Evolutionary conservation across 805 yeast species (phyloP), one percentile per base, ranked within the genome.

Genomic region (Blastobotrys terrestris): DNA sequence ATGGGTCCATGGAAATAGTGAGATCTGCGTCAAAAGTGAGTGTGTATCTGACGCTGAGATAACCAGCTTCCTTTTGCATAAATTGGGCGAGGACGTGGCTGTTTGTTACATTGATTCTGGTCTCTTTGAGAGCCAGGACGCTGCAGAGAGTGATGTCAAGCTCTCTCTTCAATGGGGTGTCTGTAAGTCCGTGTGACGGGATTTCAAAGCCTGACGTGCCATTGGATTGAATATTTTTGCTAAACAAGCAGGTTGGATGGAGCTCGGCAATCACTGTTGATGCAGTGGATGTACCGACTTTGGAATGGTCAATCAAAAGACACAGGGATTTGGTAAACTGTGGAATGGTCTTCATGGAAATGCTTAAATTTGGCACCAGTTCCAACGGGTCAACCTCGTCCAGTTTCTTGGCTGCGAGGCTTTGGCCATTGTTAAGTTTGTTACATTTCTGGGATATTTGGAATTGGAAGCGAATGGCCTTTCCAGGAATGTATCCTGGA

Each of bases 151-250:
- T 22, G 3, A 45, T 7, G 19, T 45, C 40, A 26, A 45, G 18
- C 14, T 26, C 31, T 45, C 48, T 21, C 16, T 45, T 45, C 48
- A 45, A 18, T 14, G 35, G 48, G 31, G 31, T 26, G 31, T 31
- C 40, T 3, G 39, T 14, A 2, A 45, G 31, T 3, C 19, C 22
- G 7, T 18, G 20, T 3, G 45, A 14, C 5, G 15, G 43, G 18
- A 39, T 39, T 13, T 39, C 43, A 13, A 39, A 39, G 39, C 39
- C 14, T 13, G 15, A 16, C 15, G 43, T 39, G 43, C 15, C 18
- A 39, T 13, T 13, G 5, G 15, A 7, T 13, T 39, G 43, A 39
- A n/a, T 6, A 5, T 5, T 7, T 16, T 39, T 16, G 14, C 14
- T 5, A 26, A 26, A 26, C 5, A 26, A 6, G 11, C 35, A 26